Base-by-base conservation (phyloP, 2,329 filamentous ascomycete genomes). In the Calonectria honghensis region DNA sequence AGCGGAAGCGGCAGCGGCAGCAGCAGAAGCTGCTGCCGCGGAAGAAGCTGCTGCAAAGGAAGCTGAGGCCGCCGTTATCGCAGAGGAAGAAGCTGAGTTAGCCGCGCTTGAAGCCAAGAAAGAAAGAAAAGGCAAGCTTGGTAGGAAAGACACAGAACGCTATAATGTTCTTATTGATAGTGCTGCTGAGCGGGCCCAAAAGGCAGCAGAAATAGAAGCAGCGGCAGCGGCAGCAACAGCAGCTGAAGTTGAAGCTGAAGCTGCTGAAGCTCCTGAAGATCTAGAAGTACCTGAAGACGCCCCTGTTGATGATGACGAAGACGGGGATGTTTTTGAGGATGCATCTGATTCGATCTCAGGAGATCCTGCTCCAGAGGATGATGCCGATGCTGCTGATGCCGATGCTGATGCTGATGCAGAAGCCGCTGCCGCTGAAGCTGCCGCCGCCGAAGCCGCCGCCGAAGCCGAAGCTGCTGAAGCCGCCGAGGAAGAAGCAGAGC, bases 31-130 rank as follows among this genome's bases (percentile, higher is more conserved):
- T 16, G 73, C 64, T 6, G 71, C 54, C 6, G 69, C 73, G 3
- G 59, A 66, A 24, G 76, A 79, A 37, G 74, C 77, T 24, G 73
- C 76, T 2, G 77, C 71, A 29, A 27, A 37, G 24, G 72, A 77
- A 41, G 71, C 68, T 4, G 76, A 76, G 59, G 64, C 67, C 31
- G 74, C 68, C n/a, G 71, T 70, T 11, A 61, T 78, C 52, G 75
- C 75, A 3, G 73, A 76, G n/a, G 84, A 86, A 65, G 84, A 87
- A 74, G 80, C 82, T 29, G 85, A 89, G 70, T 78, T 88, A 4
- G 85, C 82, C 31, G 79, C 82, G 2, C 81, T 89, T 4, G 87
- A 86, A 52, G 83, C 85, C 37, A 91, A 90, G 80, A 90, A 89
- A 77, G 85, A 85, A 10, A 89, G 87, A 78, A 91, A 88, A 81